phyloP scores from a whole-genome alignment of 202 grass and related monocot species.

The Dendrocalamus latiflorus region DNA sequence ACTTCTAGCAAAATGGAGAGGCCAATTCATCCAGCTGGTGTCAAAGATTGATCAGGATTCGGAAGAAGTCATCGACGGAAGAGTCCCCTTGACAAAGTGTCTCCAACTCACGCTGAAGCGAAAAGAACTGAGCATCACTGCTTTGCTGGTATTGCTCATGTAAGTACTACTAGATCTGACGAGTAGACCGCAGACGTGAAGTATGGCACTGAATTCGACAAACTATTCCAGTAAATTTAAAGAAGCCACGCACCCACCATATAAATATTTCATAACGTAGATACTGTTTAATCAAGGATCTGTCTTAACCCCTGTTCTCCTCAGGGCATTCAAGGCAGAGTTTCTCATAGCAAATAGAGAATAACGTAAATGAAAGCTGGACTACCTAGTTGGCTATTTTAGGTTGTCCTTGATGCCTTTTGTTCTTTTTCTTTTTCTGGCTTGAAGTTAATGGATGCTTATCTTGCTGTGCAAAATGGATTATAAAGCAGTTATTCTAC shows the following conservation, averaged over 20 bases:
- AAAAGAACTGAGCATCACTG: too few species aligned
- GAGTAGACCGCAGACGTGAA: too few species aligned
- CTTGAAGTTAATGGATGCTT: conserved; percentile 27
- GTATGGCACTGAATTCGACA: too few species aligned
- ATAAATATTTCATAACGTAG: not conserved
- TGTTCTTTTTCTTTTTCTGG: not conserved
- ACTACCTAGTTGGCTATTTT: conserved; percentile 2
- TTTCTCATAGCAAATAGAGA: conserved; percentile 12
- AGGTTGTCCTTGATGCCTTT: not conserved
- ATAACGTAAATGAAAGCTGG: not conserved
- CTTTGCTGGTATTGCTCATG: too few species aligned
- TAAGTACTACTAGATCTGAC: too few species aligned
- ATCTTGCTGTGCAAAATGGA: conserved; percentile 6
- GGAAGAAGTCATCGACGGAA: too few species aligned
- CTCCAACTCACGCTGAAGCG: too few species aligned
- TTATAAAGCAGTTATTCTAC: not conserved
- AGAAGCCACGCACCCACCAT: not conserved
- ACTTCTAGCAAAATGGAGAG: too few species aligned
- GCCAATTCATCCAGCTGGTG: too few species aligned
- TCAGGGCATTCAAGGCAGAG: not conserved
- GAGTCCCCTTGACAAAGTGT: too few species aligned
- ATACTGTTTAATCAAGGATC: not conserved
- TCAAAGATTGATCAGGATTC: too few species aligned
- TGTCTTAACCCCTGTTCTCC: not conserved
- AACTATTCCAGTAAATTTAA: not conserved